Evolutionary conservation across 768 basidiomycete species (phyloP), one percentile per base, ranked within the genome.

Genomic region (Phylloporus sp.): DNA sequence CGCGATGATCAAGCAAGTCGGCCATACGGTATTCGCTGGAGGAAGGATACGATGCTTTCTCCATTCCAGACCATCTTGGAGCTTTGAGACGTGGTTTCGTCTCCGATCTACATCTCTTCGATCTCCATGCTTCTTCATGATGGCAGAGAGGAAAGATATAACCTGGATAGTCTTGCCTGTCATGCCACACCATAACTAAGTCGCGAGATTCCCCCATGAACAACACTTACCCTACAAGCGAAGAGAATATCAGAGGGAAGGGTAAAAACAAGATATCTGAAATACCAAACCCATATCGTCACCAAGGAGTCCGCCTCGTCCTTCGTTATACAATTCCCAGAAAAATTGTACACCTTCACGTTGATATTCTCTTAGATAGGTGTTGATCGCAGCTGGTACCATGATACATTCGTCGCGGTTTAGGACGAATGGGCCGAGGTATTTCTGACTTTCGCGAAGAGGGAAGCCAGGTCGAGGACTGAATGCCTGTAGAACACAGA

Each of bases 81-180:
- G 70, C 9, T 65, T 61, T 15, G 82, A 79, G n/a, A 92, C 79
- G 63, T 85, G 70, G 7, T 78, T 71, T 36, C 74, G 75, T 11
- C 92, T 77, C 15, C 91, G 78, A 37, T 78, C 65, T n/a, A 71
- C 58, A 61, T 96, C 93, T 5, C 72, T 71, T 7, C 56, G 58
- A 31, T 81, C 71, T 1, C 90, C 90, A 2, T 71, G 65, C 64
- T 95, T 95, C 50, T 75, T 70, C 94, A 96, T 95, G 48, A 97
- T 86, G 0, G 94, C 93, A 0, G 90, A 86, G 3, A 98, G 75
- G 59, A 92, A 88, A 0, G 86, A 77, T 36, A 93, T 88, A 21
- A 92, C 84, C 64, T 98, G 95, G 18, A 97, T 92, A 0, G 95
- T 98, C 77, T 98, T 98, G 86, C 95, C 74, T 71, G 46, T 40